Conservation (phyloP, 225 moss, liverwort and hornwort species). For the Ulota crispa region DNA sequence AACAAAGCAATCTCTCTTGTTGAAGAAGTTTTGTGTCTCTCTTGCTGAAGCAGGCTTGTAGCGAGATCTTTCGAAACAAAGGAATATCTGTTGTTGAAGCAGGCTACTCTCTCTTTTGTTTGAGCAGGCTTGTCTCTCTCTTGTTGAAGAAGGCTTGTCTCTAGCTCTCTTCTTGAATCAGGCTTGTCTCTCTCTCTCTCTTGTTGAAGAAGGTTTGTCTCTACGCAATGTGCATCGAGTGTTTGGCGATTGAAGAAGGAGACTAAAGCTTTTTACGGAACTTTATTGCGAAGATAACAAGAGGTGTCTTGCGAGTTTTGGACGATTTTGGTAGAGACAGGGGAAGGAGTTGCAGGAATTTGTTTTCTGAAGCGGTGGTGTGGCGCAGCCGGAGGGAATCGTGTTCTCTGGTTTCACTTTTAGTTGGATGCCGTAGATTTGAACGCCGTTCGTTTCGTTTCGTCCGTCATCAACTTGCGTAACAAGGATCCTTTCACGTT, state of each 20-base stretch:
- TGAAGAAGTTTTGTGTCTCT: background rate
- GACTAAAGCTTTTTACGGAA: background rate
- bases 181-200: no score
- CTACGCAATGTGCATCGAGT: background rate
- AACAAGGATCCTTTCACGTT: background rate
- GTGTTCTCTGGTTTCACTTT: background rate
- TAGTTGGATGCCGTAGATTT: background rate
- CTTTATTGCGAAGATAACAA: background rate
- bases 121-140: background rate
- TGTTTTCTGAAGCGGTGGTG: background rate
- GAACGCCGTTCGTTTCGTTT: background rate
- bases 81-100: background rate
- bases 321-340: conserved; percentile 8
- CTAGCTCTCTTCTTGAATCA: background rate
- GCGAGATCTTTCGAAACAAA: background rate
- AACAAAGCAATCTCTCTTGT: background rate
- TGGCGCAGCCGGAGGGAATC: background rate
- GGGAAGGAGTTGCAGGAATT: background rate
- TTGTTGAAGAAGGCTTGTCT: background rate
- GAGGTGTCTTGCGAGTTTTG: background rate
- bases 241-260: background rate
- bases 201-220: background rate
- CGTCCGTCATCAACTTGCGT: background rate
- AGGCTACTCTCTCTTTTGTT: background rate
- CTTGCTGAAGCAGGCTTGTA: background rate